These are phyloP conservation scores for Avena atlantica DNA, from an alignment of 176 grass and related monocot species.

Conservation along the genomic window DNA sequence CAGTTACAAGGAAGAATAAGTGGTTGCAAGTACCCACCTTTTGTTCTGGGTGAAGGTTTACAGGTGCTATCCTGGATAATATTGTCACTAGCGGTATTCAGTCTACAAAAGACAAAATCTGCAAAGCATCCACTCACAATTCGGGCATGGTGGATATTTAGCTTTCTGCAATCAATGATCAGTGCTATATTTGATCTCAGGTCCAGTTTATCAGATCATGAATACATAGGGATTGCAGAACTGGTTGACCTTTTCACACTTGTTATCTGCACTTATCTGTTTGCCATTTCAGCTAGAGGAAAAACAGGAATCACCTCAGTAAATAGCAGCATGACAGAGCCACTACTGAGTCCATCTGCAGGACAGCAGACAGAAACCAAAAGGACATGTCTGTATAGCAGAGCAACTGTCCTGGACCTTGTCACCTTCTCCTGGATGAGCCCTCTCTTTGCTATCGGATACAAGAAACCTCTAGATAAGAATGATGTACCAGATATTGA, in stretches of 20 bases:
- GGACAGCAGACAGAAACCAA: slow-evolving; percentile 64
- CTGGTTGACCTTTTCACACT: slow-evolving; percentile 52
- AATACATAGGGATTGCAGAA: slow-evolving; percentile 53
- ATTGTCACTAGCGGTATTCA: slow-evolving; percentile 61
- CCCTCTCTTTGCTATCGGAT: slow-evolving; percentile 79
- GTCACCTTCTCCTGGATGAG: slow-evolving; percentile 97
- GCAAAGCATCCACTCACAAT: slow-evolving; percentile 63
- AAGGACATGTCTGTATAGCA: slow-evolving; percentile 69
- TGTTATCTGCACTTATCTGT: slow-evolving; percentile 61
- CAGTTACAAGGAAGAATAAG: slow-evolving; percentile 47
- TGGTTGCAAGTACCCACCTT: slow-evolving; percentile 56
- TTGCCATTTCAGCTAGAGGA: slow-evolving; percentile 66
- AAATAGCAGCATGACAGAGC: slow-evolving; percentile 60
- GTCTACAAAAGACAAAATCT: slow-evolving; percentile 64
- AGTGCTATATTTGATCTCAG: slow-evolving; percentile 67
- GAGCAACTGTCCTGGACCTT: slow-evolving; percentile 65
- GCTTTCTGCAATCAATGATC: slow-evolving; percentile 69
- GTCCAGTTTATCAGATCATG: slow-evolving; percentile 43
- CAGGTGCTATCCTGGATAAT: slow-evolving; percentile 82
- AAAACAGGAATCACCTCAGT: slow-evolving; percentile 76
- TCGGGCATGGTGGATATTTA: slow-evolving; percentile 80
- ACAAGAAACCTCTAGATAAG: slow-evolving; percentile 83
- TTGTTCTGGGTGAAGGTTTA: slow-evolving; percentile 60
- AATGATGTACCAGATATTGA: slow-evolving; percentile 86
- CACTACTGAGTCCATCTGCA: slow-evolving; percentile 61